Conservation (phyloP, 1,284 basidiomycete genomes). For the Fomitiporia mediterranea region DNA sequence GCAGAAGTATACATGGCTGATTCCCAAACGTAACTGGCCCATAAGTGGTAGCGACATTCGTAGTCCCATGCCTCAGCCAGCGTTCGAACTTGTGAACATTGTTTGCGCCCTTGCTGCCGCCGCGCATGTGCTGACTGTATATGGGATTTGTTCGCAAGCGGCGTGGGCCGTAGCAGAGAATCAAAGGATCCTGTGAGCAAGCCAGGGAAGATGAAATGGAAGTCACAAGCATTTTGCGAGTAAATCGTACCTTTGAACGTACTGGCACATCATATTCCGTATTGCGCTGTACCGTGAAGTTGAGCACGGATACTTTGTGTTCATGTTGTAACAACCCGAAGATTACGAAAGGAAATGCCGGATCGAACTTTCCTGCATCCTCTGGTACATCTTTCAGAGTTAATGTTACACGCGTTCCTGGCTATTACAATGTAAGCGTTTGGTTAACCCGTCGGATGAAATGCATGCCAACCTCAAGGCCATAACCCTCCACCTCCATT, state of each 20-base stretch:
- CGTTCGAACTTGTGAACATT: slow-evolving; percentile 98
- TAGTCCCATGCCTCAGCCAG: slow-evolving; percentile 81
- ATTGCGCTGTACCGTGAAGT: slow-evolving; percentile 92
- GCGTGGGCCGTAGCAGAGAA: slow-evolving; percentile 87
- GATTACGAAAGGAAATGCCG: slow-evolving; percentile 57
- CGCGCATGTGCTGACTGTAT: slow-evolving; percentile 89
- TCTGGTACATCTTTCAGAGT: slow-evolving; percentile 69
- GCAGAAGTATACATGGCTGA: slow-evolving; percentile 70
- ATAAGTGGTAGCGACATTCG: slow-evolving; percentile 82
- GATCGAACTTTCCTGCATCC: slow-evolving; percentile 35
- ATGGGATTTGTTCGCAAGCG: slow-evolving; percentile 82
- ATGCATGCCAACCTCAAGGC: slow-evolving; percentile 55
- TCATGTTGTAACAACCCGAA: slow-evolving; percentile 92
- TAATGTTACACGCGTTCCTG: slow-evolving; percentile 76
- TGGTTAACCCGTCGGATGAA: not conserved
- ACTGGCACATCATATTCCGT: slow-evolving; percentile 91
- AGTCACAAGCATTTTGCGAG: not conserved
- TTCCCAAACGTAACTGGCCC: slow-evolving; percentile 89
- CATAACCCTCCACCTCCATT: slow-evolving; percentile 52
- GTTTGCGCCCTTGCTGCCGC: slow-evolving; percentile 87
- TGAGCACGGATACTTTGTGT: slow-evolving; percentile 91
- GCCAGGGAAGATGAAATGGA: not conserved
- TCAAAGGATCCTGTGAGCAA: slow-evolving; percentile 68
- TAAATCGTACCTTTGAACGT: slow-evolving; percentile 72
- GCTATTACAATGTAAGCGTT: slow-evolving; percentile 38